Evolutionary conservation across 768 basidiomycete species (phyloP), one percentile per base, ranked within the genome.

Genomic region (Termitomyces sp.): DNA sequence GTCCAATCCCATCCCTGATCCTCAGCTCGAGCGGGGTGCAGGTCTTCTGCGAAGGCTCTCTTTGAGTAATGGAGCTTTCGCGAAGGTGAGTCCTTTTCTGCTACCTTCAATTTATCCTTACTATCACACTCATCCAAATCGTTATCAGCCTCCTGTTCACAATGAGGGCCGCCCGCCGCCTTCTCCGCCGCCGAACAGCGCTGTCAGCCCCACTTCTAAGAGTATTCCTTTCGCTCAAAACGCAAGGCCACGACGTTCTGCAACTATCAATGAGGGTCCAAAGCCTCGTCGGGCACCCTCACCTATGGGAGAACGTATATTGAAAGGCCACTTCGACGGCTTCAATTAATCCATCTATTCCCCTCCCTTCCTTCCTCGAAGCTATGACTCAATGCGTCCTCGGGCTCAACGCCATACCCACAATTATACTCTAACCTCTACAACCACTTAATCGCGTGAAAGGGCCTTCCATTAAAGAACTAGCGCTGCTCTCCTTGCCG

Each of bases 261-360:
- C 86, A 4, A 87, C 86, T 19, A 67, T 86, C 53, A 79, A 78
- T 42, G 66, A 69, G 47, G 74, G 77, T 14, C 60, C 69, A n/a
- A 79, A 79, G 49, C 79, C 79, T 10, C 84, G 82, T 54, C 77
- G 84, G 59, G 89, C 88, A 3, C 91, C 90, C 19, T 91, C 89
- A 38, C 91, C 91, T 6, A 93, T 92, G 92, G 92, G 91, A 61
- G 92, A 94, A 73, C 80, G 92, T 57, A 92, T 94, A 59, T 80
- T 94, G 63, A 94, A 90, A 76, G 92, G 92, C 9, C 92, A 94
- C 65, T 94, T 93, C 63, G 92, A 94, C 67, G 87, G 92, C 48
- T 94, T 94, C 78, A 89, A 90, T 67, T 92, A 72, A 80, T 38
- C 54, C 48, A 53, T 37, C 57, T 52, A 35, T 41, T 51, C 48